Evolutionary conservation across 441 rosid genomes (phyloP).

Genomic region (Lepidium campestre): DNA sequence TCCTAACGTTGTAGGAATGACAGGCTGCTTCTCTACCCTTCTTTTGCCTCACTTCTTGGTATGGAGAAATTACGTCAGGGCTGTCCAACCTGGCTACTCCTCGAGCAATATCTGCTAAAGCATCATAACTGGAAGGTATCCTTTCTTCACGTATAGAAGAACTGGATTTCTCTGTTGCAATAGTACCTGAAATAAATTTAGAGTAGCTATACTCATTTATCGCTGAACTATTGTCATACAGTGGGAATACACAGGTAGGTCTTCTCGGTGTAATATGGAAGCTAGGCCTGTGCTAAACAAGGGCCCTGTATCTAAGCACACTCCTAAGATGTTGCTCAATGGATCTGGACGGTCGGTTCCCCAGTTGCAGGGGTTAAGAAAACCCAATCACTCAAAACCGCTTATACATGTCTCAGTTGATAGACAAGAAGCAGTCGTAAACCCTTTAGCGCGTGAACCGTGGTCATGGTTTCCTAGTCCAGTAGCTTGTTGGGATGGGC

Average conservation of each 20-base stretch:
- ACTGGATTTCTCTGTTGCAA: constrained; percentile 10
- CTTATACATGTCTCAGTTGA: constrained; percentile 43
- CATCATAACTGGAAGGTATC: constrained; percentile 88
- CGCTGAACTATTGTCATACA: constrained; percentile 45
- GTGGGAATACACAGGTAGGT: constrained; percentile 88
- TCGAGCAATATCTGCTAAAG: constrained; percentile 84
- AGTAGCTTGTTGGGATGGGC: constrained; percentile 81
- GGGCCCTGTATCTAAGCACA: constrained; percentile 53
- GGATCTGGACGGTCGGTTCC: constrained; percentile 85
- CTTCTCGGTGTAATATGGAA: constrained; percentile 56
- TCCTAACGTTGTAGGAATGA: constrained; percentile 24
- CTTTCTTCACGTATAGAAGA: neutral
- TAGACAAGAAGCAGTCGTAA: constrained; percentile 37
- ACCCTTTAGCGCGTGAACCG: constrained; percentile 54
- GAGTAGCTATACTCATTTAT: constrained; percentile 6
- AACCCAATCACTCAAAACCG: constrained; percentile 53
- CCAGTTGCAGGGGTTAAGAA: constrained; percentile 62
- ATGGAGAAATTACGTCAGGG: constrained; percentile 89
- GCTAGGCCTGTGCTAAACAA: constrained; percentile 38
- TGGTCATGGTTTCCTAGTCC: constrained; percentile 98
- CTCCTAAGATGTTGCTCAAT: constrained; percentile 70
- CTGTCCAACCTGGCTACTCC: constrained; percentile 95
- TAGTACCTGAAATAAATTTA: neutral
- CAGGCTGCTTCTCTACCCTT: constrained; percentile 92
- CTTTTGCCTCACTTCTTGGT: constrained; percentile 86